These are phyloP conservation scores for Eucalyptus dawsonii DNA, from an alignment of 345 rosid species.

Conservation along the genomic window DNA sequence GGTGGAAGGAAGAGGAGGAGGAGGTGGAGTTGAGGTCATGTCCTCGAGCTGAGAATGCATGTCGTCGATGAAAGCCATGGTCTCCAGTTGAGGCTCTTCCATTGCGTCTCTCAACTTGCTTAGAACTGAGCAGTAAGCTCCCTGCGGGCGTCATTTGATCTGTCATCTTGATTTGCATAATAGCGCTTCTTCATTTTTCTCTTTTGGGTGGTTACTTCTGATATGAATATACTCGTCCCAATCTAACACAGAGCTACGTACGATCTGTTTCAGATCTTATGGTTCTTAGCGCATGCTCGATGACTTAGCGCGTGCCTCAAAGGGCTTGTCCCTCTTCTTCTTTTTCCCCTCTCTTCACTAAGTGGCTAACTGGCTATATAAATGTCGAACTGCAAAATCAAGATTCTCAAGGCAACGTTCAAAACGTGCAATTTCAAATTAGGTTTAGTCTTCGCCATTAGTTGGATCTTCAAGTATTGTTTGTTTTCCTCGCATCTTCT, in stretches of 20 bases:
- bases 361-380: not conserved
- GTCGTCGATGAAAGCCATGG: constrained; percentile 26
- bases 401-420: not conserved
- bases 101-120: constrained; percentile 36
- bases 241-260: not conserved
- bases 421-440: not conserved
- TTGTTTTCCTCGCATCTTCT: not conserved
- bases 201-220: not conserved
- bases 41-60: constrained; percentile 40
- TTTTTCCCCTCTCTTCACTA: not conserved
- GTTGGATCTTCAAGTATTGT: not conserved
- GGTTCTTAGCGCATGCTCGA: not conserved
- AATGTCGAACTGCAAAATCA: not conserved
- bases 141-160: constrained; percentile 7
- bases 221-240: not conserved
- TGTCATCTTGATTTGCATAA: not conserved
- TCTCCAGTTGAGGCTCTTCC: constrained; percentile 41
- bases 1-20: not conserved
- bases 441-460: not conserved
- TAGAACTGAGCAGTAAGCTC: constrained; percentile 31
- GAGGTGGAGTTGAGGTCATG: not conserved
- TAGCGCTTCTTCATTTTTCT: not conserved
- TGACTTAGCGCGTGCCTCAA: not conserved
- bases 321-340: not conserved
- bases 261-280: not conserved